phyloP scores from a whole-genome alignment of 371 early-diverging fungal species.

The Apophysomyces ossiformis region DNA sequence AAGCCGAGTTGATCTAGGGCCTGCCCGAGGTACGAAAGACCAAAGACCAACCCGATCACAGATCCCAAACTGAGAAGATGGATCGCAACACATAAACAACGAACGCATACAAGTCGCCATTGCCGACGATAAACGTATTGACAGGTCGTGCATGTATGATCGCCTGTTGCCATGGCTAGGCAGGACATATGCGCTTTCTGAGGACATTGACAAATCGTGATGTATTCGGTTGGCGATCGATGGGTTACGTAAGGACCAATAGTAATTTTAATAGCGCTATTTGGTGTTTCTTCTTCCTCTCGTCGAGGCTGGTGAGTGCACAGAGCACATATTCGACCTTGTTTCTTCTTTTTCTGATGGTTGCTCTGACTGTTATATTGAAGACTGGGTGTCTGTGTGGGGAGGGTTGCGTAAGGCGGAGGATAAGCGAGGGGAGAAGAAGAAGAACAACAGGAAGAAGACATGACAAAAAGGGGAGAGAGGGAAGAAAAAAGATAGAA shows the following conservation, averaged over 20 bases:
- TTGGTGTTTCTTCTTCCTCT: conserved; percentile 1
- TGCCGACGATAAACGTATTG: conserved; percentile 28
- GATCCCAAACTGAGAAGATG: conserved; percentile 39
- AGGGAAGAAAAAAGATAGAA: conserved; percentile 1
- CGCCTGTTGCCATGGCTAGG: conserved; percentile 13
- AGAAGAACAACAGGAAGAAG: conserved; percentile 15
- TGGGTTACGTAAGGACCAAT: conserved; percentile 20
- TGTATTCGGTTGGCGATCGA: conserved; percentile 14
- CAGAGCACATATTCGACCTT: conserved; percentile 8
- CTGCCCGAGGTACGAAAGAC: conserved; percentile 36
- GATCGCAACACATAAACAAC: conserved; percentile 16
- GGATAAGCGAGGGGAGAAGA: conserved; percentile 8
- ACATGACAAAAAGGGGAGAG: conserved; percentile 8
- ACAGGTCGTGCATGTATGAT: conserved; percentile 27
- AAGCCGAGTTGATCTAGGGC: conserved; percentile 40
- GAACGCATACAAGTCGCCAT: conserved; percentile 20
- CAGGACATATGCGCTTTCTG: conserved; percentile 35
- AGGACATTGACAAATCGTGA: conserved; percentile 22
- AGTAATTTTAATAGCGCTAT: background rate
- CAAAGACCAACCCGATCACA: conserved; percentile 38
- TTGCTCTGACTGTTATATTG: background rate
- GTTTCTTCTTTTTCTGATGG: conserved; percentile 15
- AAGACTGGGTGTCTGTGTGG: background rate
- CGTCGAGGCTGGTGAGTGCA: conserved; percentile 6
- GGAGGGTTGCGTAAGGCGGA: conserved; percentile 20